Percentiles rank a stretch among this genome's conserved stretches.
These are phyloP conservation scores for Cystoderma amianthinum DNA, from an alignment of 768 basidiomycete species.

Conservation along the genomic window DNA sequence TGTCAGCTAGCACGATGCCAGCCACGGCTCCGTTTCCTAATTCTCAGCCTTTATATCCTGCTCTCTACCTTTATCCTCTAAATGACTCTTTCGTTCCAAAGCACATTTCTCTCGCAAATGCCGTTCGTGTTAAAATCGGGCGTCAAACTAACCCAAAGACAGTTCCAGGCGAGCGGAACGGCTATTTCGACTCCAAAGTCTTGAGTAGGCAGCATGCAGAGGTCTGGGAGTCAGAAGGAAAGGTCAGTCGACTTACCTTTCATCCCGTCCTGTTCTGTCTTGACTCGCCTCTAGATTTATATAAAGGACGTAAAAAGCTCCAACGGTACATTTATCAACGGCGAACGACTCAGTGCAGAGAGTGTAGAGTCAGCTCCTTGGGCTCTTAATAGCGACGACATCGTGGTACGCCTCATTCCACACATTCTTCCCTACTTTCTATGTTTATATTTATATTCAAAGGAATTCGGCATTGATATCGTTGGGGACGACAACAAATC, in stretches of 20 bases:
- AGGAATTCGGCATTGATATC: slow-evolving; percentile 99
- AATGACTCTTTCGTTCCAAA: slow-evolving; percentile 95
- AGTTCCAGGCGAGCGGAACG: slow-evolving; percentile 86
- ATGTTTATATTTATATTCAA: slow-evolving; percentile 5
- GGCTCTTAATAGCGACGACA: slow-evolving; percentile 92
- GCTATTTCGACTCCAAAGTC: slow-evolving; percentile 95
- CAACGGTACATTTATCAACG: slow-evolving; percentile 98
- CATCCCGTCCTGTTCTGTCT: slow-evolving; percentile 1
- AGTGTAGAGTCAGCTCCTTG: slow-evolving; percentile 88
- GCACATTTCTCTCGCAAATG: slow-evolving; percentile 73
- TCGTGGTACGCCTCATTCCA: slow-evolving; percentile 61
- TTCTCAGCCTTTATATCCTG: slow-evolving; percentile 19
- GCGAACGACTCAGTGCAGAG: slow-evolving; percentile 85
- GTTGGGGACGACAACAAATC: slow-evolving; percentile 98
- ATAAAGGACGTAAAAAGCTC: slow-evolving; percentile 99
- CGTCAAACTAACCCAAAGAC: slow-evolving; percentile 96
- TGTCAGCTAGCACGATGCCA: background rate
- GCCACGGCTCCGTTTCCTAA: background rate
- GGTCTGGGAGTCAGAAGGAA: slow-evolving; percentile 91
- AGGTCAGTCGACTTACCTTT: slow-evolving; percentile 41
- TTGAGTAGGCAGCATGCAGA: slow-evolving; percentile 94
- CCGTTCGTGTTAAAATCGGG: slow-evolving; percentile 83
- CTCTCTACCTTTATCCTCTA: slow-evolving; percentile 77
- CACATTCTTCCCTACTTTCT: slow-evolving; percentile 6
- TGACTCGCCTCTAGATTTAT: slow-evolving; percentile 58